phyloP scores from a whole-genome alignment of 108 stramenopile species.

The Aurantiochytrium sp. region DNA sequence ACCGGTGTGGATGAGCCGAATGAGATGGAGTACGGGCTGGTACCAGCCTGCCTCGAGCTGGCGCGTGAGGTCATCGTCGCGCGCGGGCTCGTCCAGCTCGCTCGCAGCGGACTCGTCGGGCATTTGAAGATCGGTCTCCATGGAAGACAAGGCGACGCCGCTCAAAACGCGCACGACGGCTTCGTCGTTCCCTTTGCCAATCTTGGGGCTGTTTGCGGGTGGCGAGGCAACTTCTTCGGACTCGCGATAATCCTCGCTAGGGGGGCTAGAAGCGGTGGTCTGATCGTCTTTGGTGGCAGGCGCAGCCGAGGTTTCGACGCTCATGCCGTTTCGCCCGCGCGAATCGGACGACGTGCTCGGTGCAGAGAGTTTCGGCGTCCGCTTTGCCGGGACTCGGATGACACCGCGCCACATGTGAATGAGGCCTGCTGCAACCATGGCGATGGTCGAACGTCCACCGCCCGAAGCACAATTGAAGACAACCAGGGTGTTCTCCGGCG shows the following conservation, averaged over 20 bases:
- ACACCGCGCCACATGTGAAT: constrained; percentile 14
- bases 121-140: not conserved
- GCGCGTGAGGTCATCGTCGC: not conserved
- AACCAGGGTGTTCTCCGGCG: not conserved
- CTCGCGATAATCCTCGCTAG: no score
- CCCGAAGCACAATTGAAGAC: not conserved
- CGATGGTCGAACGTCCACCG: not conserved
- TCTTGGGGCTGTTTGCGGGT: no score
- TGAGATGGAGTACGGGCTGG: not conserved
- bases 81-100: not conserved
- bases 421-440: not conserved
- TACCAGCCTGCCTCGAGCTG: constrained; percentile 9
- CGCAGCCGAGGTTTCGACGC: not conserved
- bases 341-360: no score
- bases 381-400: not conserved
- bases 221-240: no score
- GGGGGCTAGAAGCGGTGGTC: no score
- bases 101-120: not conserved
- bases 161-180: not conserved
- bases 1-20: not conserved
- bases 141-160: not conserved
- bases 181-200: no score
- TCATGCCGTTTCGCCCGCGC: not conserved
- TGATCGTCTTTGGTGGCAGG: no score
- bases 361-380: not conserved